A percentile compares a stretch with the other conserved stretches of the same genome.
phyloP scores from a whole-genome alignment of 2,329 filamentous ascomycete species.

The Diaporthe sp. region DNA sequence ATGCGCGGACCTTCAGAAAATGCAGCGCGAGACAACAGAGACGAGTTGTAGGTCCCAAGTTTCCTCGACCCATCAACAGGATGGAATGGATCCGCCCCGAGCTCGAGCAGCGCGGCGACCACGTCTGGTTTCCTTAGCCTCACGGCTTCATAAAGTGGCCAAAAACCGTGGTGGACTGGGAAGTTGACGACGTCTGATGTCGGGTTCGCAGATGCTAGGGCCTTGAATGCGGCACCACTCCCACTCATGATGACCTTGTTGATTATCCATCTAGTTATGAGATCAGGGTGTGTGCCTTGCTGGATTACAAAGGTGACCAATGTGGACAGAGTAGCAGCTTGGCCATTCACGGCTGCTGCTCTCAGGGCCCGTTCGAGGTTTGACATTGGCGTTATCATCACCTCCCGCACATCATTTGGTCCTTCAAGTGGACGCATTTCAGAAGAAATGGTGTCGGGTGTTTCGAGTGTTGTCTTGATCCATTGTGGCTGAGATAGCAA shows the following conservation, averaged over 20 bases:
- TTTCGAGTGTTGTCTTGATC: constrained; percentile 31
- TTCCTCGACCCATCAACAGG: background rate
- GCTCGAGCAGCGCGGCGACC: constrained; percentile 30
- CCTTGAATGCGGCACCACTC: constrained; percentile 29
- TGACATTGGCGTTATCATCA: constrained; percentile 12
- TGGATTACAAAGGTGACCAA: constrained; percentile 28
- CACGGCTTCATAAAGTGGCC: constrained; percentile 34
- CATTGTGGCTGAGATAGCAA: constrained; percentile 35
- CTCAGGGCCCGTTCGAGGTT: constrained; percentile 30
- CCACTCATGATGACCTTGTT: background rate
- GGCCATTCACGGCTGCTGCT: constrained; percentile 31
- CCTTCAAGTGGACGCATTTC: constrained; percentile 14
- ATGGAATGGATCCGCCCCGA: constrained; percentile 27
- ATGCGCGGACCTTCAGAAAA: constrained; percentile 9
- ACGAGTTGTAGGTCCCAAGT: constrained; percentile 10
- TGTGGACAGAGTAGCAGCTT: constrained; percentile 28
- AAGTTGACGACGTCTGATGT: constrained; percentile 21
- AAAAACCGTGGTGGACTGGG: constrained; percentile 17
- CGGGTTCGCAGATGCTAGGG: constrained; percentile 28
- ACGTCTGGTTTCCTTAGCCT: constrained; percentile 30
- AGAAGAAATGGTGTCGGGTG: constrained; percentile 15
- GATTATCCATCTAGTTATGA: constrained; percentile 2
- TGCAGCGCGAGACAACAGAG: constrained; percentile 24
- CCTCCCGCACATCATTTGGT: constrained; percentile 18
- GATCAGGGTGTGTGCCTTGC: background rate